Evolutionary conservation across 495 filamentous ascomycete genomes (phyloP).

Genomic region (Saxispiralis lemnorum): DNA sequence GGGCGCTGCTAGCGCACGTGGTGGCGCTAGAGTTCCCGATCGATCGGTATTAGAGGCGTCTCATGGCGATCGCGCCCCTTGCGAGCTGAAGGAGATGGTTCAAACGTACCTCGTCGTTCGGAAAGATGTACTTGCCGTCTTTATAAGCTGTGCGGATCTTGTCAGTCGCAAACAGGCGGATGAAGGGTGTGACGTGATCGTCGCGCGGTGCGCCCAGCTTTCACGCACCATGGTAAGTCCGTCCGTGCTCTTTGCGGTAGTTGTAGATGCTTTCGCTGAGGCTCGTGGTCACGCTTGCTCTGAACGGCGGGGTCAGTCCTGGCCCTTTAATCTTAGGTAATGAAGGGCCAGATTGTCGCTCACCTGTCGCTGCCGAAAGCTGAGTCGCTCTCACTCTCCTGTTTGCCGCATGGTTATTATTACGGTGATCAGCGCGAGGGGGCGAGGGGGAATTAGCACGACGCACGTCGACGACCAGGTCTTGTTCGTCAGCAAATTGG

Average conservation of each 20-base stretch:
- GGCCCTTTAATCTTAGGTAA: not conserved
- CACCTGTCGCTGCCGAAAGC: constrained; percentile 15
- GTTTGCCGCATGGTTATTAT: not conserved
- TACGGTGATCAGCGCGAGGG: not conserved
- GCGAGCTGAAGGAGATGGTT: not conserved
- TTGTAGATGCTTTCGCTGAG: constrained; percentile 18
- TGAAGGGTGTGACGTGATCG: too few relatives aligned
- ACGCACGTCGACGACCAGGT: constrained; percentile 15
- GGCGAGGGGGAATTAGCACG: not conserved
- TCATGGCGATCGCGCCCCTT: too few relatives aligned
- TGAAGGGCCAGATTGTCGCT: not conserved
- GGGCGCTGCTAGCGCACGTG: too few relatives aligned
- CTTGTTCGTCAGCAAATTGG: constrained; percentile 12
- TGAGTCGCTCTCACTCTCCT: constrained; percentile 12
- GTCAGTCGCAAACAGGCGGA: not conserved
- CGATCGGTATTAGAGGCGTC: too few relatives aligned
- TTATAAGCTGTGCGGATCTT: constrained; percentile 13
- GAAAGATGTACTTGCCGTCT: constrained; percentile 26
- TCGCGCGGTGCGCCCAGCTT: too few relatives aligned
- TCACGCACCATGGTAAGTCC: constrained; percentile 20
- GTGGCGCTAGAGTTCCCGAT: too few relatives aligned
- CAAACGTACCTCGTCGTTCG: constrained; percentile 32
- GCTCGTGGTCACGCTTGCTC: constrained; percentile 16
- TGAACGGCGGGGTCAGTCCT: not conserved
- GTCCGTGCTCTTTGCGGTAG: constrained; percentile 18